Base-by-base conservation (phyloP, 352 stramenopile species). In the Phytopythium helicoides region DNA sequence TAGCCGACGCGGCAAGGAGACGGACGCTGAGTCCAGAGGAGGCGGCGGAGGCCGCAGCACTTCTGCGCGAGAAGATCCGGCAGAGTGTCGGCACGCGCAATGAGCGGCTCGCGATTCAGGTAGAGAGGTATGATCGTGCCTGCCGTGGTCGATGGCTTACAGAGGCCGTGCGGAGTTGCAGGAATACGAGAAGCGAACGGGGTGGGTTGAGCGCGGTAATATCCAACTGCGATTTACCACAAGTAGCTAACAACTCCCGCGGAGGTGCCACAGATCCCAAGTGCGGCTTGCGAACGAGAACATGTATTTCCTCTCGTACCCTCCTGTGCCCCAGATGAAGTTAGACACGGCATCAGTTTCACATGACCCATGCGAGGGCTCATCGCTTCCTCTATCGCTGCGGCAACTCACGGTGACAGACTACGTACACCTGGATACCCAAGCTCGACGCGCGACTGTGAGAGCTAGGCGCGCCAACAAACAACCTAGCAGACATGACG, bases 281-380 rank as follows among this genome's bases (percentile, higher is more conserved):
- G 79, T 92, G 26, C 71, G 78, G 10, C 62, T 86, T n/a, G 79
- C 66, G 38, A 90, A 92, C 49, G 68, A 89, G 40, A 60, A 79
- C 47, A 77, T 76, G 38, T 90, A 90, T 58, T 73, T 74, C 12
- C 66, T 92, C 31, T 66, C 62, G n/a, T 89, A 86, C 25, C 81
- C 81, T 33, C 36, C 18, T 33, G 60, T 56, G 33, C 15, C 19
- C 6, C 7, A 4, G 6, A 22, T 41, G 22, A n/a, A 47, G 18
- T 10, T 42, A 12, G 12, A 41, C n/a, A n/a, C 10, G 10, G 16
- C 6, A 11, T 12, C 22, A 25, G 35, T 16, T 23, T 10, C 36
- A 31, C 18, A 19, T 45, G 22, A 31, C 38, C 28, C 7, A 37
- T 34, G 50, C 3, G 41, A 44, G 18, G 38, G 16, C 0, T 26